Conservation (phyloP, 2,329 filamentous ascomycete species). For the Clarireedia paspali region DNA sequence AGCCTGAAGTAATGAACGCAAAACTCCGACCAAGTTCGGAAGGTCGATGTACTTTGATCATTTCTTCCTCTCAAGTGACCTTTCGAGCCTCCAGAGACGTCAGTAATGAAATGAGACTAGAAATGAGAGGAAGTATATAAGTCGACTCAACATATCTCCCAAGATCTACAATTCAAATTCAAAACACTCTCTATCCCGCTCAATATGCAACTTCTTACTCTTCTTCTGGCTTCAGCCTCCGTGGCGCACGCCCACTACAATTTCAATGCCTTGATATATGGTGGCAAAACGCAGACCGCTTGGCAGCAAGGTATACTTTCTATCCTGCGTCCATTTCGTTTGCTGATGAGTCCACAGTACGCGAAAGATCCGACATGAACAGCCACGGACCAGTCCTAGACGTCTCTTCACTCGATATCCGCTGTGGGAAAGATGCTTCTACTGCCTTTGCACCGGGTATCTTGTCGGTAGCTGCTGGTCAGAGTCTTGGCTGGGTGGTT, state of each 20-base stretch:
- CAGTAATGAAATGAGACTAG: too few relatives aligned
- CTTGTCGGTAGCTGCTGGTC: slow-evolving; percentile 22
- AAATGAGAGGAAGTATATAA: too few relatives aligned
- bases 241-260: slow-evolving; percentile 23
- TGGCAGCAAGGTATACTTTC: slow-evolving; percentile 24
- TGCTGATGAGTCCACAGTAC: too few relatives aligned
- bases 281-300: slow-evolving; percentile 12
- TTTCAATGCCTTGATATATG: slow-evolving; percentile 17
- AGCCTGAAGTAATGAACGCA: too few relatives aligned
- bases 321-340: neutral
- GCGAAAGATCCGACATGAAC: too few relatives aligned
- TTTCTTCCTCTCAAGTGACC: too few relatives aligned
- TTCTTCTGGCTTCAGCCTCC: slow-evolving; percentile 16
- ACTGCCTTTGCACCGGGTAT: slow-evolving; percentile 17
- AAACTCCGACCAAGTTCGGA: too few relatives aligned
- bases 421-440: slow-evolving; percentile 32
- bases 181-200: too few relatives aligned
- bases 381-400: slow-evolving; percentile 12
- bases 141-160: too few relatives aligned
- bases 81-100: too few relatives aligned
- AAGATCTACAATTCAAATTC: too few relatives aligned
- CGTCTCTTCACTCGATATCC: slow-evolving; percentile 33
- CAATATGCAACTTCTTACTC: slow-evolving; percentile 11
- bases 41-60: too few relatives aligned
- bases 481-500: slow-evolving; percentile 18